Base-by-base conservation (phyloP, 2,329 filamentous ascomycete species). In the Paecilomyces variotii region DNA sequence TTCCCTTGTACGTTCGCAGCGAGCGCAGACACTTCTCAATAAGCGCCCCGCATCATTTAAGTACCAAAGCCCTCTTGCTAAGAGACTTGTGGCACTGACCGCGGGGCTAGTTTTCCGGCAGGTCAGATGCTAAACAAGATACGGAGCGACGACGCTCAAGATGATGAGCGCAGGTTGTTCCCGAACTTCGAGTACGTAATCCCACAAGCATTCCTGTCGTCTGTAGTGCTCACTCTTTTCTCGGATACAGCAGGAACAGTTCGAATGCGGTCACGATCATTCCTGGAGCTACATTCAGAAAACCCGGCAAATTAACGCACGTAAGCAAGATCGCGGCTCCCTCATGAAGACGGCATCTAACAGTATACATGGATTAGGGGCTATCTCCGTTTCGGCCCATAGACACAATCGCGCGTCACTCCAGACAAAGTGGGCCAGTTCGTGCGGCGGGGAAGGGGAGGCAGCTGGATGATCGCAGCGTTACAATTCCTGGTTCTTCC, bases 391-490 rank as follows among this genome's bases (percentile, higher is more conserved):
- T 67, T 49, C 67, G 60, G 39, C 70, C 70, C 5, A 35, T 61
- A 1, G 61, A 74, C 53, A 64, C 58, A 27, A 59, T 74, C 35
- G 65, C 67, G 12, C 53, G 54, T 2, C 66, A 67, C 51, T 55
- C 62, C 14, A 67, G 68, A 55, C 64, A 69, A 27, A 74, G 71
- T 57, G 71, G 70, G 5, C 68, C 72, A n/a, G 66, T 72, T 45
- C 69, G 67, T 45, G 68, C 67, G n/a, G n/a, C 39, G 39, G 39
- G 39, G n/a, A 45, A 45, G 19, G 39, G n/a, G n/a, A 45, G 39
- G 39, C n/a, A n/a, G n/a, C 19, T 45, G 39, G 39, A 34, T 56
- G 27, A 24, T 14, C 49, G 55, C 30, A 32, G n/a, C 14, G 51
- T 30, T 14, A 26, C 56, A 7, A 39, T 52, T 25, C 56, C 60